Evolutionary conservation across 2,329 filamentous ascomycete genomes (phyloP), one percentile per base, ranked within the genome.

Genomic region (Alternaria tenuissima): DNA sequence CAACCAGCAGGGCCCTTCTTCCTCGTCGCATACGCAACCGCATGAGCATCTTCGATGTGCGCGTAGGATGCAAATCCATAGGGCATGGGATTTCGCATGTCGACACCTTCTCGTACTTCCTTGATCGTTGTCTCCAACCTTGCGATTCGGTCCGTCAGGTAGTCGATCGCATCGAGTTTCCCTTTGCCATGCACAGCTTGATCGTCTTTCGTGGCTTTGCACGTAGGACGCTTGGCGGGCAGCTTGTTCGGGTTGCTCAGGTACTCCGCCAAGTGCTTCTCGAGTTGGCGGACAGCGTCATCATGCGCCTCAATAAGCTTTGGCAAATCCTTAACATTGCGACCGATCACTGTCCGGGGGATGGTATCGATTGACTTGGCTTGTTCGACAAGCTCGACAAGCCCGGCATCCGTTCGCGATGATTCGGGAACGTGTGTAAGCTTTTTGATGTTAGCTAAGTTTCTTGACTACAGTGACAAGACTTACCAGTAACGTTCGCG

Each of bases 11-110:
- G 92, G 64, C 90, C 91, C 81, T 94, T 95, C 52, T 89, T 92
- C 55, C 90, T 89, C 32, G 91, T 86, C 7, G 89, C 87, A 78
- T 91, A 95, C 11, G 94, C 95, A 11, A 75, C 93, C 20, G 88
- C 87, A 73, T 99, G 95, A 0, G 95, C 92, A 72, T 96, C 92
- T 62, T 89, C 85, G 57, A 98, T 96, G 54, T 90, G 90, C 22
- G 93, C 87, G 80, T 94, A 98, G 69, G 92, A 97, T 12, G 94
- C 94, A 74, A 99, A 98, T 0, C 95, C 95, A 74, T 94, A 99
- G 0, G 93, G 86, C 86, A 96, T 90, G 14, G 93, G 89, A 74
- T 94, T 93, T 44, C 94, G 89, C 77, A 90, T 93, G 78, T 98
- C 94, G n/a, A 98, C 88, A 5, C 88, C 89, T 36, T 88, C 85